Conservation (phyloP, 768 basidiomycete genomes). For the Leccinum ochraceum region DNA sequence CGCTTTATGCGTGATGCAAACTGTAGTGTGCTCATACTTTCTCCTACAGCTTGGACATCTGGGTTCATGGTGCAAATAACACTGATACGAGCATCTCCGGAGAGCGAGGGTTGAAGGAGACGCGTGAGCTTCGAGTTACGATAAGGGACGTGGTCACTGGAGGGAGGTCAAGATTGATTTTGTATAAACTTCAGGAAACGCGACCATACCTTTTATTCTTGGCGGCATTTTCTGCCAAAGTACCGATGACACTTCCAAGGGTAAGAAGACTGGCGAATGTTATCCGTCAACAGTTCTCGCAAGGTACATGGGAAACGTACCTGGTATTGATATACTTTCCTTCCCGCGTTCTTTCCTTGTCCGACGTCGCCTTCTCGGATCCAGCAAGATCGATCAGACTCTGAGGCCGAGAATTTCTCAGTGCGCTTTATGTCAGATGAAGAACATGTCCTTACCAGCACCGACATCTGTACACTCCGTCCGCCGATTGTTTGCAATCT, state of each 20-base stretch:
- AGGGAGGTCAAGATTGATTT: not conserved
- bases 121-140: conserved; percentile 95
- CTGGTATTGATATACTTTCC: conserved; percentile 97
- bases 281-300: not conserved
- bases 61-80: conserved; percentile 97
- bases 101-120: conserved; percentile 91
- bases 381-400: conserved; percentile 96
- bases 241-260: conserved; percentile 89
- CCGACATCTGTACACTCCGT: conserved; percentile 75
- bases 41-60: conserved; percentile 71
- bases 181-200: not conserved
- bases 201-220: conserved; percentile 64
- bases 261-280: conserved; percentile 68
- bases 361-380: conserved; percentile 93
- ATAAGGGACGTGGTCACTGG: conserved; percentile 88
- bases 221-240: conserved; percentile 84
- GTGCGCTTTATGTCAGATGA: not conserved
- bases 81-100: conserved; percentile 93
- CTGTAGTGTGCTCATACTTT: conserved; percentile 84
- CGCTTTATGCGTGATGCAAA: conserved; percentile 93
- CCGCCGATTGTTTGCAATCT: conserved; percentile 77
- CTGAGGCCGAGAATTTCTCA: conserved; percentile 37
- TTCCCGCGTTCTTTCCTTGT: conserved; percentile 94
- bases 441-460: conserved; percentile 48
- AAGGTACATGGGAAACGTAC: conserved; percentile 33